Evolutionary conservation across 352 stramenopile species (phyloP), one percentile per base, ranked within the genome.

Genomic region (Chrysophaeum taylorii): DNA sequence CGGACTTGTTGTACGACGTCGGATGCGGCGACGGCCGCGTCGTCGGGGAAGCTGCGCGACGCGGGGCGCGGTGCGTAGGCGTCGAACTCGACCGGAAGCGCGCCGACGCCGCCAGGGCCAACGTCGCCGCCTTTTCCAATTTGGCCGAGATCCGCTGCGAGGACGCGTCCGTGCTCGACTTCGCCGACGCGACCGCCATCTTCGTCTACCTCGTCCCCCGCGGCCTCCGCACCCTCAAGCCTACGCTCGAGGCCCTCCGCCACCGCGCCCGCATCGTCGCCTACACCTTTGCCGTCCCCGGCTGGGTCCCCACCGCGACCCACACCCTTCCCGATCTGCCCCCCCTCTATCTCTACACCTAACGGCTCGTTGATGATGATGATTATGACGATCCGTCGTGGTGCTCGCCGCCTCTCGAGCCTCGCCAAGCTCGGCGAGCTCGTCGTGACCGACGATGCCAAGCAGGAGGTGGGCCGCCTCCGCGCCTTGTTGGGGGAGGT

Each of bases 181-280:
- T 76, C 25, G 36, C 43, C 35, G 37, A 77, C n/a, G 81, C 78
- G 21, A 85, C 75, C 21, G 41, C 84, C 27, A 54, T 84, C 25
- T 86, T 85, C 73, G 68, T 86, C 33, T 86, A 86, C 76, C 70
- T 86, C 67, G 80, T 86, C 69, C 81, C 81, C 31, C 68, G 81
- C 73, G 81, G 81, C 37, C 73, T 86, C 36, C 75, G 80, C 35
- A 63, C 81, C 67, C 79, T 86, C 37, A 72, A 76, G 33, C 73
- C 73, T 35, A 45, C 81, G 50, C 48, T 86, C 18, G 68, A n/a
- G n/a, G n/a, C n/a, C n/a, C n/a, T n/a, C n/a, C n/a, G n/a, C n/a
- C n/a, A n/a, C n/a, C n/a, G n/a, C n/a, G n/a, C n/a, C n/a, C n/a
- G n/a, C n/a, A n/a, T n/a, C n/a, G n/a, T n/a, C n/a, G n/a, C n/a